A percentile compares a stretch with the other conserved stretches of the same genome.
Evolutionary conservation across 2,329 filamentous ascomycete genomes (phyloP).

Genomic region (Aspergillus luchuensis): DNA sequence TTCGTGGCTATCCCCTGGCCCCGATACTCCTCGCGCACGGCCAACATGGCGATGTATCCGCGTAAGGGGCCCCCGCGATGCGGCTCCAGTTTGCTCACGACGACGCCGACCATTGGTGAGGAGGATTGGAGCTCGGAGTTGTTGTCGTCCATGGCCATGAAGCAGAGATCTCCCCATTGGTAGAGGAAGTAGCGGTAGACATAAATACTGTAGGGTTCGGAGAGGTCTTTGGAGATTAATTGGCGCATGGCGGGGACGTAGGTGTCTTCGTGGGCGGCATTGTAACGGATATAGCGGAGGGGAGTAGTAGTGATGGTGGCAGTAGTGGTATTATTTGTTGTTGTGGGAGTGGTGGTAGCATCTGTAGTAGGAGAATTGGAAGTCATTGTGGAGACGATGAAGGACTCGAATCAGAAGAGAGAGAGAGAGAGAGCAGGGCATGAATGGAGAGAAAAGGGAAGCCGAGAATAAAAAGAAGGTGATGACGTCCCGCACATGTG

Average conservation of each 20-base stretch:
- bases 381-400: slow-evolving; percentile 28
- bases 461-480: not conserved
- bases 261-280: slow-evolving; percentile 59
- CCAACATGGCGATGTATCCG: slow-evolving; percentile 98
- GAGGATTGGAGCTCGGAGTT: not conserved
- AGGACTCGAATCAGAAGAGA: not conserved
- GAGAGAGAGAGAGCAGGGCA: not conserved
- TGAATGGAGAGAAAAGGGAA: not conserved
- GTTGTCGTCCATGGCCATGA: slow-evolving; percentile 66
- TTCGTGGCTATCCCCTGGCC: slow-evolving; percentile 85
- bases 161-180: slow-evolving; percentile 97
- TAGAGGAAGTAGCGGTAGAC: slow-evolving; percentile 98
- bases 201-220: slow-evolving; percentile 98
- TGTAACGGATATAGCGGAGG: slow-evolving; percentile 62
- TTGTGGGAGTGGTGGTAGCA: not conserved
- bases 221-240: slow-evolving; percentile 92
- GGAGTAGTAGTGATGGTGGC: slow-evolving; percentile 27
- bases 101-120: slow-evolving; percentile 72
- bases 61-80: slow-evolving; percentile 84
- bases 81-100: slow-evolving; percentile 90
- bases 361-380: slow-evolving; percentile 24
- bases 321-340: slow-evolving; percentile 6
- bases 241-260: slow-evolving; percentile 86
- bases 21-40: slow-evolving; percentile 77
- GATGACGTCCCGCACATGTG: slow-evolving; percentile 14